Evolutionary conservation across 1,139 yeast genomes (phyloP), one percentile per base, ranked within the genome.

Genomic region (Taphrina flavorubra): DNA sequence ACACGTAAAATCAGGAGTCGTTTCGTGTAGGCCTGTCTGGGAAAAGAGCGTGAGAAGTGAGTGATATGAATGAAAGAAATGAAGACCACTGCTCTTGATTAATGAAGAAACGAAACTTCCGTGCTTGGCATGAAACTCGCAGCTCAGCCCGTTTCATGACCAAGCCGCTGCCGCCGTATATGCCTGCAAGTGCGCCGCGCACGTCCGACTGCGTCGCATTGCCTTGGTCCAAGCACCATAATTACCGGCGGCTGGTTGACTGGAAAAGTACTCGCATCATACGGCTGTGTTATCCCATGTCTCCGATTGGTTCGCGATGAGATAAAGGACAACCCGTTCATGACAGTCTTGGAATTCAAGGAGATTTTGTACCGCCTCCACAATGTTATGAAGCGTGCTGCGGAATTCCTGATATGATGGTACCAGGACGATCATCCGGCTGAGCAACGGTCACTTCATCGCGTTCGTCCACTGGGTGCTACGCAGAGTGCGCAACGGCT

Each of bases 91-190:
- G 31, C 31, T 25, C 31, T 4, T 25, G 4, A 25, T 25, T 2
- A 25, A 25, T 25, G 31, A 25, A 25, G 11, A 18, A 44, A 44
- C 47, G 47, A 44, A n/a, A 44, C 18, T 14, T 8, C 47, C 47
- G 47, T 44, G 47, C 18, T 44, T 7, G 13, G 47, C n/a, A 7
- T 44, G 47, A 5, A 16, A 44, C 18, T 44, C n/a, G 47, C 47
- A 16, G 47, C 47, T 44, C 47, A 44, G 47, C 47, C 47, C 47
- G 18, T 44, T n/a, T 44, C 47, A 44, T 44, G 47, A 18, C 42
- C 14, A 14, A 10, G 14, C 42, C 42, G 14, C 14, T 39, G 42
- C 42, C 1, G 14, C 2, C 42, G 42, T 2, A 39, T 3, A 6
- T 11, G 40, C 40, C 2, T 39, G 42, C 11, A 39, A 39, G 42